Evolutionary conservation across 768 basidiomycete genomes (phyloP).

Genomic region (Leccinum broughii): DNA sequence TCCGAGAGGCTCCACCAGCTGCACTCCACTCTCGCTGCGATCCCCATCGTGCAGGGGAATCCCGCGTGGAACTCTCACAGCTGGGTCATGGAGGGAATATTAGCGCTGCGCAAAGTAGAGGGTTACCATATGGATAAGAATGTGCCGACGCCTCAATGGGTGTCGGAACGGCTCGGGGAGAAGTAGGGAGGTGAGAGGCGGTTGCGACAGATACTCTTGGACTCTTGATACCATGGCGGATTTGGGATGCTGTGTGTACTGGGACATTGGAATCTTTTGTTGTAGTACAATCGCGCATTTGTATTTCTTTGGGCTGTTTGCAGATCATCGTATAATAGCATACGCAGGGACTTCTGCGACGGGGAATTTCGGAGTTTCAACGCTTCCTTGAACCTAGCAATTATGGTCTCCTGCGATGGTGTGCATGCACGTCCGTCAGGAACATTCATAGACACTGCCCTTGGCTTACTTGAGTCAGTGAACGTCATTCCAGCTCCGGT

Average conservation of each 20-base stretch:
- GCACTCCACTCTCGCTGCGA: slow-evolving; percentile 29
- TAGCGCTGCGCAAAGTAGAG: slow-evolving; percentile 28
- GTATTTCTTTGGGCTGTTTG: slow-evolving; percentile 23
- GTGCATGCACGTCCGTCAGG: slow-evolving; percentile 5
- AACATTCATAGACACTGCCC: slow-evolving; percentile 6
- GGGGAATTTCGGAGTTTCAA: slow-evolving; percentile 16
- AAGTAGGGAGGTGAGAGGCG: slow-evolving; percentile 20
- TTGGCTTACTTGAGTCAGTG: slow-evolving; percentile 1
- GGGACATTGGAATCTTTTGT: slow-evolving; percentile 21
- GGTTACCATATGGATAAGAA: slow-evolving; percentile 33
- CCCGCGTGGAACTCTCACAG: slow-evolving; percentile 29
- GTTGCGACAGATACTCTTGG: slow-evolving; percentile 11
- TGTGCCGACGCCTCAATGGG: slow-evolving; percentile 31
- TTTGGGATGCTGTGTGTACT: slow-evolving; percentile 16
- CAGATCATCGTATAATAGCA: slow-evolving; percentile 17
- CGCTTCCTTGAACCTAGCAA: slow-evolving; percentile 19
- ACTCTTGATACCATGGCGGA: slow-evolving; percentile 25
- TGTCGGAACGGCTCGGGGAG: slow-evolving; percentile 28
- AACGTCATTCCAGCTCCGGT: slow-evolving; percentile 18
- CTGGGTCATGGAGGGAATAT: slow-evolving; percentile 36
- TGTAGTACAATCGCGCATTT: slow-evolving; percentile 20
- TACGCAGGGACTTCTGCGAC: slow-evolving; percentile 9
- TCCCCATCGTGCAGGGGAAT: slow-evolving; percentile 29
- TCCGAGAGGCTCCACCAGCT: slow-evolving; percentile 30
- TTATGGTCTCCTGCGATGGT: slow-evolving; percentile 9